Conservation (phyloP, 805 yeast genomes). For the Kregervanrija pseudodelftensis region DNA sequence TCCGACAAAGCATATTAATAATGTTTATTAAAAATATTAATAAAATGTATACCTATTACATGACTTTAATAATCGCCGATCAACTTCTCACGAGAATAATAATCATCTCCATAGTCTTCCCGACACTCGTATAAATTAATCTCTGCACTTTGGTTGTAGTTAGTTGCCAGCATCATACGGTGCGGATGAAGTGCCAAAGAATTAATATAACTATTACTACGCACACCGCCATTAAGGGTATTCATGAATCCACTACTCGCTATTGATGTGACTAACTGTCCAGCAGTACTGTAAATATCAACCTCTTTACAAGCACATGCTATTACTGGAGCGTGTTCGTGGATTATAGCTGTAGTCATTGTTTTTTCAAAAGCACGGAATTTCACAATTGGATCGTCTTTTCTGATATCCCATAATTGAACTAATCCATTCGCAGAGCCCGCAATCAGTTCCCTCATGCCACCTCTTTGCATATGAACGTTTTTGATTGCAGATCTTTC, state of each 20-base stretch:
- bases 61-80: constrained; percentile 4
- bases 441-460: constrained; percentile 79
- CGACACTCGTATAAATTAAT: constrained; percentile 55
- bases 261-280: constrained; percentile 61
- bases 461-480: constrained; percentile 95
- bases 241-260: constrained; percentile 29
- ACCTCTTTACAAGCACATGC: constrained; percentile 80
- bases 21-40: too few relatives aligned
- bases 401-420: constrained; percentile 85
- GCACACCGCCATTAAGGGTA: constrained; percentile 36
- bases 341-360: constrained; percentile 70
- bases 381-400: constrained; percentile 58
- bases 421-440: constrained; percentile 80
- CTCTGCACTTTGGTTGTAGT: constrained; percentile 69
- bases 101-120: constrained; percentile 22
- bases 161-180: constrained; percentile 85
- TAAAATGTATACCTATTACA: too few relatives aligned
- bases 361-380: constrained; percentile 47
- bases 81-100: constrained; percentile 8
- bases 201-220: constrained; percentile 51
- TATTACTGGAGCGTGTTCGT: constrained; percentile 94
- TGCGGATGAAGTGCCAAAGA: constrained; percentile 84
- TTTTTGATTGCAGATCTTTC: constrained; percentile 43
- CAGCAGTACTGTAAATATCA: constrained; percentile 80
- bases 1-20: too few relatives aligned